A percentile compares a stretch with the other conserved stretches of the same genome.
phyloP scores from a whole-genome alignment of 2,329 filamentous ascomycete species.

The Neonectria faginata region DNA sequence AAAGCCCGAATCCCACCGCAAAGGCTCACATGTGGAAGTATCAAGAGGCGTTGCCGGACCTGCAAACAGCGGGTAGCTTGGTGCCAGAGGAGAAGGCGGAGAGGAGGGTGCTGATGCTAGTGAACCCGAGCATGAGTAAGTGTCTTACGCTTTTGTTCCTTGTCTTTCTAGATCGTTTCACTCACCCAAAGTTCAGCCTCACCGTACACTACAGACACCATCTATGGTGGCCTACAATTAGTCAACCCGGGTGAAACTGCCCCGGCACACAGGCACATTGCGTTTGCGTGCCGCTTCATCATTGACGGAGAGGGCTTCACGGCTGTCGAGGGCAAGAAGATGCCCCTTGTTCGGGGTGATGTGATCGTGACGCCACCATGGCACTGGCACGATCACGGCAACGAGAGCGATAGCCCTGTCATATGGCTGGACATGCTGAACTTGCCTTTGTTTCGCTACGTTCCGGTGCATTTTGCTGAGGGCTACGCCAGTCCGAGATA shows the following conservation, averaged over 20 bases:
- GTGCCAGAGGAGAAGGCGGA: constrained; percentile 56
- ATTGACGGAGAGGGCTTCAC: constrained; percentile 69
- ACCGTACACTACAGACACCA: constrained; percentile 61
- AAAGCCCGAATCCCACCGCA: constrained; percentile 57
- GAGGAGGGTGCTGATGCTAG: constrained; percentile 56
- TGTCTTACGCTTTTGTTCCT: neutral
- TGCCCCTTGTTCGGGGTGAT: constrained; percentile 64
- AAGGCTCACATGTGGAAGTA: constrained; percentile 56
- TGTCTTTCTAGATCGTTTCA: too few relatives aligned
- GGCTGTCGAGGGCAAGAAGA: constrained; percentile 65
- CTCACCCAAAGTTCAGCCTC: constrained; percentile 50
- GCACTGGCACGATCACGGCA: constrained; percentile 72
- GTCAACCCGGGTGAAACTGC: constrained; percentile 68
- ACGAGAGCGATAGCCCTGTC: constrained; percentile 64
- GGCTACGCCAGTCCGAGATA: constrained; percentile 61
- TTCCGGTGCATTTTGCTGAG: constrained; percentile 66
- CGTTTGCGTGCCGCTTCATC: constrained; percentile 68
- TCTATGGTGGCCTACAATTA: constrained; percentile 68
- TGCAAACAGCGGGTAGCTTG: constrained; percentile 50
- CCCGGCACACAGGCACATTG: constrained; percentile 66
- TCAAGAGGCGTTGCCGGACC: constrained; percentile 49
- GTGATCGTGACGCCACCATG: constrained; percentile 68
- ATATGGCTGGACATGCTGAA: constrained; percentile 70
- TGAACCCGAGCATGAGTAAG: constrained; percentile 62
- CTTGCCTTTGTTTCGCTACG: constrained; percentile 62